Evolutionary conservation across 345 rosid species (phyloP).

Genomic region (Salix udensis): DNA sequence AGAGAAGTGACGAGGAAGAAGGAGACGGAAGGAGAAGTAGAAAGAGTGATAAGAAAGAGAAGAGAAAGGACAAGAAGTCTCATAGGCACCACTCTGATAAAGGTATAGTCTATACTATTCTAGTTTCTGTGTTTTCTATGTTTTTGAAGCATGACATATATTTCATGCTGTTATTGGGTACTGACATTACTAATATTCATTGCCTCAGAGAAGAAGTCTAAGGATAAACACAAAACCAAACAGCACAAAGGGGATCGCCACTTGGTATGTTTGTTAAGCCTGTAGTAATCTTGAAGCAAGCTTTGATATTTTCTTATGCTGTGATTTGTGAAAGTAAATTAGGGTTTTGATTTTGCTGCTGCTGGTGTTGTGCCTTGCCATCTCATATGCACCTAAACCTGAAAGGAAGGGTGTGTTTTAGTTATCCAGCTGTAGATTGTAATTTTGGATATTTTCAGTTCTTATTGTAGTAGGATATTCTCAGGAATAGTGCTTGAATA

Average conservation of each 20-base stretch:
- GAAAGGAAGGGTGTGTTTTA: not conserved
- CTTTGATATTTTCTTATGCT: constrained; percentile 7
- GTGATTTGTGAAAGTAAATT: not conserved
- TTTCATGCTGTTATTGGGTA: not conserved
- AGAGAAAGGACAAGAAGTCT: constrained; percentile 50
- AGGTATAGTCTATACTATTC: constrained; percentile 27
- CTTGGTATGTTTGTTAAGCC: constrained; percentile 42
- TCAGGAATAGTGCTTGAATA: not conserved
- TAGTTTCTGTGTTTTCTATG: not conserved
- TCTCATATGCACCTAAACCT: not conserved
- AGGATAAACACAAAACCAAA: constrained; percentile 57
- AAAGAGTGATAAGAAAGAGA: constrained; percentile 43
- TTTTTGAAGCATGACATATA: not conserved
- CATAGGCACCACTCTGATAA: constrained; percentile 51
- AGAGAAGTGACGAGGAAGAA: constrained; percentile 39
- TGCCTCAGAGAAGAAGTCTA: constrained; percentile 69
- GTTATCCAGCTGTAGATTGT: not conserved
- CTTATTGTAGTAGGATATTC: not conserved
- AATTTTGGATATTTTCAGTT: not conserved
- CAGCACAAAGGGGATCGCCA: constrained; percentile 35
- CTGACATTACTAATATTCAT: not conserved
- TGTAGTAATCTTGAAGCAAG: not conserved
- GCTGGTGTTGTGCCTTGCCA: not conserved
- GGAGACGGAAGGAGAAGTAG: constrained; percentile 35
- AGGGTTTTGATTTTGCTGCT: not conserved